Evolutionary conservation across 2,329 filamentous ascomycete species (phyloP).

Genomic region (Aspergillus eucalypticola): DNA sequence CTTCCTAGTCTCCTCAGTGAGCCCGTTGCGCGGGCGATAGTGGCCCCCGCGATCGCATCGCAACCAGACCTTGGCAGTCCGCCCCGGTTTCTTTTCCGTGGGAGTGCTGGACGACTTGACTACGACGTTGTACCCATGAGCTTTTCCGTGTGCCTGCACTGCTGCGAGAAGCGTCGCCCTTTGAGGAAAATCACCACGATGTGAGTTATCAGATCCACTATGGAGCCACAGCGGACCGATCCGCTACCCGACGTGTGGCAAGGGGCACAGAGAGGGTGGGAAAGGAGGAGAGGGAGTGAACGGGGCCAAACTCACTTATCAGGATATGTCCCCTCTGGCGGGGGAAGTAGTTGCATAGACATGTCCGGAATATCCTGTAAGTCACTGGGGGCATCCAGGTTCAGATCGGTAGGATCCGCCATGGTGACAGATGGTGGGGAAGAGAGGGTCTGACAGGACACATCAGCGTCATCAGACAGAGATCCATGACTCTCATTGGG

Average conservation of each 20-base stretch:
- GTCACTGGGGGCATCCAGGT: constrained; percentile 48
- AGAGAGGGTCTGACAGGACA: constrained; percentile 18
- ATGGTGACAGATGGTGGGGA: constrained; percentile 29
- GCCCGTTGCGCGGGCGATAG: constrained; percentile 47
- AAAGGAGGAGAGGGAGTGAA: neutral
- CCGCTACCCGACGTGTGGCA: constrained; percentile 1
- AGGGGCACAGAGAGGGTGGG: neutral
- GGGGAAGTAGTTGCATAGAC: constrained; percentile 44
- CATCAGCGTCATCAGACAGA: constrained; percentile 23
- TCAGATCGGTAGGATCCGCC: constrained; percentile 46
- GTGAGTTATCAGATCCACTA: constrained; percentile 9
- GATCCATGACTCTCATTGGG: neutral
- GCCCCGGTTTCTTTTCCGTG: constrained; percentile 47
- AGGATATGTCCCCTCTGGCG: constrained; percentile 47
- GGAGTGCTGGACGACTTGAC: constrained; percentile 50
- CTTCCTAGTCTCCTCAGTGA: constrained; percentile 48
- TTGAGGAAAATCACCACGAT: constrained; percentile 2
- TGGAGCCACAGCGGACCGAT: constrained; percentile 6
- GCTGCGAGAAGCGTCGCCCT: constrained; percentile 42
- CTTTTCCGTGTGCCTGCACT: constrained; percentile 45
- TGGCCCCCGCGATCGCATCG: constrained; percentile 48
- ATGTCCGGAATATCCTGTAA: constrained; percentile 48
- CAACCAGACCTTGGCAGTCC: constrained; percentile 48
- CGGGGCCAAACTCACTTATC: constrained; percentile 36
- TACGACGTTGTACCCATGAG: constrained; percentile 48